A percentile compares a stretch with the other conserved stretches of the same genome.
These are phyloP conservation scores for Jaenimonas drosophilae DNA, from an alignment of 208 protist genomes.

Conservation along the genomic window DNA sequence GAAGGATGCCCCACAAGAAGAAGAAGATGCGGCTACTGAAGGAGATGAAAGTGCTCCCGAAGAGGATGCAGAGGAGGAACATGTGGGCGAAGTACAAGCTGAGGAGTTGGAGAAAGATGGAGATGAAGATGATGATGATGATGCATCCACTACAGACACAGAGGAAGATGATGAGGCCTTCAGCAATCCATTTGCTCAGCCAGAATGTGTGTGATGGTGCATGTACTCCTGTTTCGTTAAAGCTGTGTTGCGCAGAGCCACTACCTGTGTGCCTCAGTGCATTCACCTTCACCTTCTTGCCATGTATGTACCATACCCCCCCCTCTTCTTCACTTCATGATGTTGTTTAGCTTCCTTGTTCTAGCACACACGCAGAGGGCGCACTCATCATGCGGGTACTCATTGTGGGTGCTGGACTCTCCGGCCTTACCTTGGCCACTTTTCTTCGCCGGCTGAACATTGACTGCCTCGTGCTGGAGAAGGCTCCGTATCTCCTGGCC, in stretches of 20 bases:
- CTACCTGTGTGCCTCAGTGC: neutral
- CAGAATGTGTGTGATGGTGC: too few species aligned
- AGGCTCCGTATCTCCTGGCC: slow-evolving; percentile 56
- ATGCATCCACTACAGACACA: too few species aligned
- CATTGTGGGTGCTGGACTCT: slow-evolving; percentile 79
- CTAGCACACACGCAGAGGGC: too few species aligned
- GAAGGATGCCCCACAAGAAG: neutral
- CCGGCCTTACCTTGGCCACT: slow-evolving; percentile 64
- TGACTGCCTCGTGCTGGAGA: slow-evolving; percentile 82
- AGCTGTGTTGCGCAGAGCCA: too few species aligned
- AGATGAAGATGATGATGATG: too few species aligned
- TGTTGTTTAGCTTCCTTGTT: neutral
- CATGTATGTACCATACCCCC: neutral
- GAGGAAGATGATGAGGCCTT: too few species aligned
- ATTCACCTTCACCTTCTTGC: neutral
- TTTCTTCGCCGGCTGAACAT: slow-evolving; percentile 76
- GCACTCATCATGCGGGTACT: slow-evolving; percentile 62
- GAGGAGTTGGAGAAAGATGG: too few species aligned
- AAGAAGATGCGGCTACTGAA: neutral
- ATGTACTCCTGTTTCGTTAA: too few species aligned
- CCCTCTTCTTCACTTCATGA: neutral
- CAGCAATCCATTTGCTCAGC: too few species aligned
- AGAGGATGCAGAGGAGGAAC: too few species aligned
- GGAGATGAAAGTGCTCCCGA: too few species aligned
- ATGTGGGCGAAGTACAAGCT: too few species aligned